Base-by-base conservation (phyloP, 805 yeast species). In the Ogataea sp. region DNA sequence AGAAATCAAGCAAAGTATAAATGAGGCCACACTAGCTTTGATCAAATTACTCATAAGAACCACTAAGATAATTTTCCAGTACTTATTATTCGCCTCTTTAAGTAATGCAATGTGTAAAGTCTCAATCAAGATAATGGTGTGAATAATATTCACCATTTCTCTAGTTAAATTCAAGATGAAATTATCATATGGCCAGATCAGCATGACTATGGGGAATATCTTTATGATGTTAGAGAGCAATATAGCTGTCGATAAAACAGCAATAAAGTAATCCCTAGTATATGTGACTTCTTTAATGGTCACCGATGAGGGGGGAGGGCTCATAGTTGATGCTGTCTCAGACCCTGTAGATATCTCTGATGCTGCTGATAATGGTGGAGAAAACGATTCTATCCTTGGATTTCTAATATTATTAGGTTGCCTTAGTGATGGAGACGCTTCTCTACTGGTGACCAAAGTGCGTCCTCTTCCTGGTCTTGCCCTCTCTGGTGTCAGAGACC, bases 161-260 rank as follows among this genome's bases (percentile, higher is more conserved):
- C 62, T 50, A 1, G 65, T 62, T 28, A 60, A 44, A 32, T 57
- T 53, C 29, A 62, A 80, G 3, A 82, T 67, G 1, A 81, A 68
- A n/a, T 83, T 74, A 53, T 93, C 96, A 53, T 93, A 93, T 1
- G 95, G 93, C 99, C 99, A 93, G 27, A 93, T 90, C 25, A 93
- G 67, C 89, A 90, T 90, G 26, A 93, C 68, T 16, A 93, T 82
- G 0, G 98, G 98, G 45, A 90, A 80, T 18, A 90, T 66, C 53
- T 83, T 86, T 30, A 90, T 80, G 1, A 85, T 77, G 33, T 86
- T 78, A 0, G 97, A 80, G 6, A 88, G 70, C 34, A 89, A 55
- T 1, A 88, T 69, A 0, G 95, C 82, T 9, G 80, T 70, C 1
- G 87, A 70, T 15, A 89, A 57, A 4, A 73, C 70, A n/a, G 61